phyloP scores from a whole-genome alignment of 176 grass and related monocot species.

The Triticum timopheevii region DNA sequence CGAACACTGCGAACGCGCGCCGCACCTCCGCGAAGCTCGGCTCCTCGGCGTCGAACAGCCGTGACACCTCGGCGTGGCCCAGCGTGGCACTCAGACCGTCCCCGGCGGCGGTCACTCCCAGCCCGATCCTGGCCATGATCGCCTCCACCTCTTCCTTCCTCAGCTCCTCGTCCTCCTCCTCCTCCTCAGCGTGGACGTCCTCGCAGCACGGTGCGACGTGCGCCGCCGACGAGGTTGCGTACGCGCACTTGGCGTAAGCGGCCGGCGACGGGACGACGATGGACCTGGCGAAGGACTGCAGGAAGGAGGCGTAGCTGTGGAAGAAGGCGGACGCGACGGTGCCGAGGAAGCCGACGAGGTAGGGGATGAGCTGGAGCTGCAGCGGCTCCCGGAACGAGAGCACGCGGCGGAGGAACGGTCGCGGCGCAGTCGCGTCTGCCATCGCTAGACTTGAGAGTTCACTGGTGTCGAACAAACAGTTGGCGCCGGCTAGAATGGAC shows the following conservation, averaged over 20 bases:
- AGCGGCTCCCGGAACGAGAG: slow-evolving; percentile 57
- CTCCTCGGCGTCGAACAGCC: slow-evolving; percentile 71
- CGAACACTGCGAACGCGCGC: slow-evolving; percentile 69
- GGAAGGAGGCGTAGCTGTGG: slow-evolving; percentile 34
- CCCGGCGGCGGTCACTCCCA: background rate
- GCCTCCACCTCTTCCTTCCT: slow-evolving; percentile 44
- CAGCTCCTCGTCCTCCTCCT: background rate
- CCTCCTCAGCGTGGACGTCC: background rate
- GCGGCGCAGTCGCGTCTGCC: slow-evolving; percentile 4
- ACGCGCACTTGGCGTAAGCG: background rate
- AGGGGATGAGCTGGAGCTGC: slow-evolving; percentile 28
- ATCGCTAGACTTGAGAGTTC: background rate
- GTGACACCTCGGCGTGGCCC: slow-evolving; percentile 30
- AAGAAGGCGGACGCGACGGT: background rate
- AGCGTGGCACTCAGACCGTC: slow-evolving; percentile 20
- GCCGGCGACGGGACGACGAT: background rate
- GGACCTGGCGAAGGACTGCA: slow-evolving; percentile 26
- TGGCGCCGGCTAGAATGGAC: no score
- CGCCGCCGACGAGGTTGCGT: background rate
- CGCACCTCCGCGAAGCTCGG: slow-evolving; percentile 74
- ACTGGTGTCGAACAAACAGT: no score
- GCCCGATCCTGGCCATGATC: slow-evolving; percentile 45
- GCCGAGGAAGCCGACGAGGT: slow-evolving; percentile 32
- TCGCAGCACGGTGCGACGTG: background rate
- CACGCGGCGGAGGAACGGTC: slow-evolving; percentile 39